A percentile compares a stretch with the other conserved stretches of the same genome.
These are phyloP conservation scores for Populus tomentosa DNA, from an alignment of 441 rosid genomes.

Conservation along the genomic window DNA sequence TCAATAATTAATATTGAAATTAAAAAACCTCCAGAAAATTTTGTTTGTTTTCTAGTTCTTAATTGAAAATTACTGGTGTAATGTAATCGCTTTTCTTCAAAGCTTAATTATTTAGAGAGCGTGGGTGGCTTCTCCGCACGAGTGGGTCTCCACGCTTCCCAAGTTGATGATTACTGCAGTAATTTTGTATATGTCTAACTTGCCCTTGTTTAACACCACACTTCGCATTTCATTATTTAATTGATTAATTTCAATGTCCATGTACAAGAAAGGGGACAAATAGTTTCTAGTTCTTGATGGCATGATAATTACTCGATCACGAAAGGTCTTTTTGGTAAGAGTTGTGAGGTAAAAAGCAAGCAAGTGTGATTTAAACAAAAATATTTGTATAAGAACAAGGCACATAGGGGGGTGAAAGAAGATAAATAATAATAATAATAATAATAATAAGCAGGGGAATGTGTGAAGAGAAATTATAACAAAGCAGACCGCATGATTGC, in stretches of 20 bases:
- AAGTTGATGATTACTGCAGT: slow-evolving; percentile 29
- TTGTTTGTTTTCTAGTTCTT: too few relatives aligned
- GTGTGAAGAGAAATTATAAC: slow-evolving; percentile 33
- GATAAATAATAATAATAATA: neutral
- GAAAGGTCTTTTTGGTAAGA: too few relatives aligned
- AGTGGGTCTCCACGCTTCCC: slow-evolving; percentile 56
- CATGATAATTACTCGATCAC: too few relatives aligned
- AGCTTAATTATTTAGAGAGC: slow-evolving; percentile 18
- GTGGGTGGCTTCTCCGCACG: slow-evolving; percentile 56
- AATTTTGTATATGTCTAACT: slow-evolving; percentile 16
- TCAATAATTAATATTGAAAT: too few relatives aligned
- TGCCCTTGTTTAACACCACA: slow-evolving; percentile 2
- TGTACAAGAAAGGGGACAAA: too few relatives aligned
- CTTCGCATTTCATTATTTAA: too few relatives aligned
- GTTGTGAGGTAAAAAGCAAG: neutral
- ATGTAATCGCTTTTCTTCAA: neutral
- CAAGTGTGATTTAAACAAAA: neutral
- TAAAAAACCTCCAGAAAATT: too few relatives aligned
- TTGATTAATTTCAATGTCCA: too few relatives aligned
- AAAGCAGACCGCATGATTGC: slow-evolving; percentile 84
- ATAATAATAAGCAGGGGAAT: slow-evolving; percentile 10
- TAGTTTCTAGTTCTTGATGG: too few relatives aligned
- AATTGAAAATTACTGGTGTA: too few relatives aligned
- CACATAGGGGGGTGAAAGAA: neutral
- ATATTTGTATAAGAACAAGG: slow-evolving; percentile 22